Percentiles rank a stretch among this genome's conserved stretches.
phyloP scores from a whole-genome alignment of 2,329 filamentous ascomycete genomes.

The Westerdykella ornata region DNA sequence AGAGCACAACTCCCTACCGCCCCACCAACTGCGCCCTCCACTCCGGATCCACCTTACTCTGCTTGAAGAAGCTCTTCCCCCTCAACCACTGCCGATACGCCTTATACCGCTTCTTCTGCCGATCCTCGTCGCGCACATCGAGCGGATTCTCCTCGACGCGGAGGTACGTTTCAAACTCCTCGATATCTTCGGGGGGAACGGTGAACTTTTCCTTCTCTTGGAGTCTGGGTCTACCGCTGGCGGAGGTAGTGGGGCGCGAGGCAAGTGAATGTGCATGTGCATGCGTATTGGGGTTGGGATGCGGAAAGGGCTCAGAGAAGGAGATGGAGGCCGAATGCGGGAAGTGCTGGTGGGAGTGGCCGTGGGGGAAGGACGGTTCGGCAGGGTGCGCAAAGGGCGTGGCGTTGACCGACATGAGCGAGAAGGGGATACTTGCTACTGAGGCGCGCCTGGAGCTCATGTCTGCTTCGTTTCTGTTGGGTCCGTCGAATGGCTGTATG shows the following conservation, averaged over 20 bases:
- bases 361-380: neutral
- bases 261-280: no score
- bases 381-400: no score
- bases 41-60: slow-evolving; percentile 54
- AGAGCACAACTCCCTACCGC: no score
- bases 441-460: neutral
- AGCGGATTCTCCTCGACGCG: slow-evolving; percentile 73
- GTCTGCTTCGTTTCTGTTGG: neutral
- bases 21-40: slow-evolving; percentile 17
- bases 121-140: slow-evolving; percentile 80
- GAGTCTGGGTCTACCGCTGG: neutral
- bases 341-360: neutral
- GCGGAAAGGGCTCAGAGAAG: neutral
- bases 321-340: neutral
- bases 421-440: neutral
- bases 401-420: neutral
- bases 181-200: slow-evolving; percentile 58
- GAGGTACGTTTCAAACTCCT: slow-evolving; percentile 70
- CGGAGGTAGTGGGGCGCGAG: neutral
- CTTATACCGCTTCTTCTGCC: slow-evolving; percentile 90
- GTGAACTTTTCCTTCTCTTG: slow-evolving; percentile 38
- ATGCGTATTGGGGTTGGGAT: no score
- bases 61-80: slow-evolving; percentile 94
- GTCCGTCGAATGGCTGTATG: neutral
- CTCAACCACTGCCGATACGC: slow-evolving; percentile 91